These are phyloP conservation scores for Fusarium proliferatum DNA, from an alignment of 2,329 filamentous ascomycete genomes.

Conservation along the genomic window DNA sequence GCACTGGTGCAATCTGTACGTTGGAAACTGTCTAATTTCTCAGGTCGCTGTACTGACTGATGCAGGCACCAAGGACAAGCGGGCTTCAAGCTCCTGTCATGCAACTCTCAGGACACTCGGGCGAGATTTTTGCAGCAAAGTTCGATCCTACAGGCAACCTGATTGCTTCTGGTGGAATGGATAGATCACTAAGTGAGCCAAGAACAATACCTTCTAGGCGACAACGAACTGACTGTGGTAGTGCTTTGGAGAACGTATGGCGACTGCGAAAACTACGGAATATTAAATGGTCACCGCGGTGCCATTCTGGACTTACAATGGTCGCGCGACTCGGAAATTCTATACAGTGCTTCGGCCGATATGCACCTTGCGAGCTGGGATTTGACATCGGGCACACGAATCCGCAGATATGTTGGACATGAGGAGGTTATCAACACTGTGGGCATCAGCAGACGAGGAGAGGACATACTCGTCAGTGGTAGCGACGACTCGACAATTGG, in stretches of 20 bases:
- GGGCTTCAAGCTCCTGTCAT: constrained; percentile 90
- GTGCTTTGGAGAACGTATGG: constrained; percentile 95
- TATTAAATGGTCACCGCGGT: constrained; percentile 88
- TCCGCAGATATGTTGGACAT: constrained; percentile 91
- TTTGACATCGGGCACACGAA: constrained; percentile 87
- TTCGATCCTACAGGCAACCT: constrained; percentile 90
- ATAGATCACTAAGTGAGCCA: constrained; percentile 83
- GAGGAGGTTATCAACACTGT: constrained; percentile 95
- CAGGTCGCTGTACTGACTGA: constrained; percentile 19
- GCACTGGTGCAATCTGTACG: constrained; percentile 65
- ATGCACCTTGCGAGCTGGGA: constrained; percentile 96
- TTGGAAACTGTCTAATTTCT: background rate
- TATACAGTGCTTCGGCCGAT: constrained; percentile 95
- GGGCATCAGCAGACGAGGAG: constrained; percentile 88
- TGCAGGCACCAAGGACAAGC: constrained; percentile 81
- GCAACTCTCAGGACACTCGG: constrained; percentile 85
- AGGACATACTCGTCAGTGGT: constrained; percentile 89
- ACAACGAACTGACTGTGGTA: constrained; percentile 51
- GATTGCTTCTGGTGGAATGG: constrained; percentile 96
- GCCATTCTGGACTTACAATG: constrained; percentile 94
- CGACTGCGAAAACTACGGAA: constrained; percentile 93
- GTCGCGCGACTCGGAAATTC: constrained; percentile 91
- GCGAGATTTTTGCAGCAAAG: constrained; percentile 89
- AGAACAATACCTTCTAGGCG: background rate
- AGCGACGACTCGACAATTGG: constrained; percentile 95